Conservation (phyloP, 2,329 filamentous ascomycete genomes). For the Colletotrichum limetticola region DNA sequence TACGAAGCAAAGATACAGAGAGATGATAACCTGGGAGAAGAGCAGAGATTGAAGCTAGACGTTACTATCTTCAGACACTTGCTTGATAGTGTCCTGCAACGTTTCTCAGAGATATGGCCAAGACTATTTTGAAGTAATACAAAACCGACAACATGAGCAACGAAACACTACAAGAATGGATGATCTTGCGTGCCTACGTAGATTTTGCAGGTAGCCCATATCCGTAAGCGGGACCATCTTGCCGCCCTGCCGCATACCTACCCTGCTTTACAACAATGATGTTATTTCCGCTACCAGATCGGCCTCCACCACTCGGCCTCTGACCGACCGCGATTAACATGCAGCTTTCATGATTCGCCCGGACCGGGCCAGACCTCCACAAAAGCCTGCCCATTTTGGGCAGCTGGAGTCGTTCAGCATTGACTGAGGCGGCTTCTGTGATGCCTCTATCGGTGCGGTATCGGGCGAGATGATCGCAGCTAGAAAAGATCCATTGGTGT, state of each 20-base stretch:
- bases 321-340: background rate
- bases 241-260: background rate
- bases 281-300: constrained; percentile 27
- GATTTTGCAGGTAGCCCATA: background rate
- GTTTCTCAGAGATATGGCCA: background rate
- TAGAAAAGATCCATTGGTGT: background rate
- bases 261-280: constrained; percentile 7
- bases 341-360: constrained; percentile 27
- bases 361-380: constrained; percentile 14
- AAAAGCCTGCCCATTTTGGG: constrained; percentile 9
- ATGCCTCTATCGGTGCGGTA: constrained; percentile 16
- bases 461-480: background rate
- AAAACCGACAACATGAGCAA: background rate
- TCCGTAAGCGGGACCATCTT: constrained; percentile 13
- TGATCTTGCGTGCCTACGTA: background rate
- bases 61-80: background rate
- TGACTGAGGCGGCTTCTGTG: background rate
- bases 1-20: background rate
- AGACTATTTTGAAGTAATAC: background rate
- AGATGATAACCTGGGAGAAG: background rate
- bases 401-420: background rate
- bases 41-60: background rate
- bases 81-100: background rate
- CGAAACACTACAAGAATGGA: background rate
- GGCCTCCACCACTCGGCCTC: constrained; percentile 23